Conservation (phyloP, 495 filamentous ascomycete species). For the Lentithecium fluviatile region DNA sequence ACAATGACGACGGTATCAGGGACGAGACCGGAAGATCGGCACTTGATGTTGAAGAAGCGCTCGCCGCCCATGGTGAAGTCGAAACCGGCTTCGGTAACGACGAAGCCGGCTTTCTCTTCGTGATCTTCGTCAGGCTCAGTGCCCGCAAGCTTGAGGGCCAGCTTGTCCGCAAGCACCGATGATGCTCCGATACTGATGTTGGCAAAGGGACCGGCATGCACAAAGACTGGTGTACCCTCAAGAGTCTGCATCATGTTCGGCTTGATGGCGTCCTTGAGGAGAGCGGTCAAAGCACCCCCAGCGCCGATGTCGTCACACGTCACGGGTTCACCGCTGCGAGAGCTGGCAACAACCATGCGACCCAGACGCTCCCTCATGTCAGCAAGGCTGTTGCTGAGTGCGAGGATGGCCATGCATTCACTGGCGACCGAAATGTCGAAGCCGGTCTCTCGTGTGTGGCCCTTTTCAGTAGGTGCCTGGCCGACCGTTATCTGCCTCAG, state of each 20-base stretch:
- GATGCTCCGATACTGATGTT: slow-evolving; percentile 97
- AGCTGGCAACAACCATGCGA: slow-evolving; percentile 94
- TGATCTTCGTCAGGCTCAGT: slow-evolving; percentile 93
- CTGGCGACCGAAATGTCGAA: slow-evolving; percentile 98
- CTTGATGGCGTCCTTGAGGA: slow-evolving; percentile 98
- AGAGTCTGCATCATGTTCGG: slow-evolving; percentile 98
- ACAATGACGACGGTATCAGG: slow-evolving; percentile 94
- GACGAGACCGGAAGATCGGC: slow-evolving; percentile 85
- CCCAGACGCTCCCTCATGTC: slow-evolving; percentile 95
- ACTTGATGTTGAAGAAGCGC: slow-evolving; percentile 99
- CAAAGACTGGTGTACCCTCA: slow-evolving; percentile 94
- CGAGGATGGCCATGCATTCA: slow-evolving; percentile 97
- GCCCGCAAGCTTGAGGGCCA: slow-evolving; percentile 92
- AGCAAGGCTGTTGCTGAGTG: slow-evolving; percentile 78
- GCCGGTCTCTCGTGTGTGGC: slow-evolving; percentile 75
- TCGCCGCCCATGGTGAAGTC: slow-evolving; percentile 99
- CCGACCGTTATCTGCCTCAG: slow-evolving; percentile 85
- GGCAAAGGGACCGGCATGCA: slow-evolving; percentile 95
- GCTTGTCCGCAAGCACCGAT: slow-evolving; percentile 89
- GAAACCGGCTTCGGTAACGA: slow-evolving; percentile 97
- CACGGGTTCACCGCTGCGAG: slow-evolving; percentile 79
- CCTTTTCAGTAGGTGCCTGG: slow-evolving; percentile 85
- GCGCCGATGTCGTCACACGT: slow-evolving; percentile 94
- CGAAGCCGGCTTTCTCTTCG: slow-evolving; percentile 80
- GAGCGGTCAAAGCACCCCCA: slow-evolving; percentile 85